A percentile compares a stretch with the other conserved stretches of the same genome.
Evolutionary conservation across 345 rosid genomes (phyloP).

Genomic region (Stellera chamaejasme): DNA sequence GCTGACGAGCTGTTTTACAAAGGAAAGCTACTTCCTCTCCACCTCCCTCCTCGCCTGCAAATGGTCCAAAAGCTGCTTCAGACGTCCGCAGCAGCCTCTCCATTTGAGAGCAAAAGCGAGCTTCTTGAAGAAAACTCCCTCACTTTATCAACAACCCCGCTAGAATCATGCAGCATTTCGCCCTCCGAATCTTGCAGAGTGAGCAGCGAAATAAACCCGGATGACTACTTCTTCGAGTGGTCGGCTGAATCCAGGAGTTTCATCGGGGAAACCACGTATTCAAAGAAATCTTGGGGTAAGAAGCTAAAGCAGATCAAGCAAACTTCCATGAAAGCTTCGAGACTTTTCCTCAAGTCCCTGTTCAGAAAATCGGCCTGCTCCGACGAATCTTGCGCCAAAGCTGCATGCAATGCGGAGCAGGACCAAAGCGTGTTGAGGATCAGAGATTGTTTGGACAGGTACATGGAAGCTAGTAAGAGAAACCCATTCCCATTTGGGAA

Average conservation of each 20-base stretch:
- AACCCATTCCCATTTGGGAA: constrained; percentile 20
- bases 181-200: constrained; percentile 53
- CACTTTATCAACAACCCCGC: constrained; percentile 19
- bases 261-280: constrained; percentile 15
- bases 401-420: constrained; percentile 23
- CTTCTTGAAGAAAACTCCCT: constrained; percentile 19
- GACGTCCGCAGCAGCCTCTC: constrained; percentile 5
- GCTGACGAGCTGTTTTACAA: constrained; percentile 96
- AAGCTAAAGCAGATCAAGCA: constrained; percentile 51
- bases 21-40: constrained; percentile 96
- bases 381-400: constrained; percentile 33
- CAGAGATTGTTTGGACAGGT: constrained; percentile 20
- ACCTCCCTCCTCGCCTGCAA: constrained; percentile 68
- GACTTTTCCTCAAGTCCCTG: constrained; percentile 53
- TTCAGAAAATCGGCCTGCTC: constrained; percentile 51
- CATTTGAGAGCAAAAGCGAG: constrained; percentile 3
- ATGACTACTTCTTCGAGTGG: constrained; percentile 54
- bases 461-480: constrained; percentile 29
- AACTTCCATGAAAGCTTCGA: constrained; percentile 50
- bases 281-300: constrained; percentile 34
- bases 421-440: constrained; percentile 12
- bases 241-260: constrained; percentile 42
- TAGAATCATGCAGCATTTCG: constrained; percentile 36
- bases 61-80: constrained; percentile 72
- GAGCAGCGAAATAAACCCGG: constrained; percentile 45